Percentiles rank a stretch among this genome's conserved stretches.
These are phyloP conservation scores for Hericium erinaceus DNA, from an alignment of 768 basidiomycete species.

Conservation along the genomic window DNA sequence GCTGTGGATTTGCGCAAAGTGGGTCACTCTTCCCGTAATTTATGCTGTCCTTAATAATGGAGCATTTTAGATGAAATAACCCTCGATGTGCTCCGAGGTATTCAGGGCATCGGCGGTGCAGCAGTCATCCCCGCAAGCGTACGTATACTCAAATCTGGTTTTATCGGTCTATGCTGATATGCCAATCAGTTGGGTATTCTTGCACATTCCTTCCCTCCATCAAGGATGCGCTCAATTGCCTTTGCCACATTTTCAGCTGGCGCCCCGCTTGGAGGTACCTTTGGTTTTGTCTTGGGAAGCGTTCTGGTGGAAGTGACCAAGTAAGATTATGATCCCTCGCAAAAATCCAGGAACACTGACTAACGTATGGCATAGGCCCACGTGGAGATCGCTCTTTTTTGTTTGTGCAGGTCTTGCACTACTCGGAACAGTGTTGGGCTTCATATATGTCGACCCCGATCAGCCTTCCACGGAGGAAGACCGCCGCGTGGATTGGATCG, in stretches of 20 bases:
- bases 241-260: slow-evolving; percentile 83
- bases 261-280: slow-evolving; percentile 68
- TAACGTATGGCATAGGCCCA: slow-evolving; percentile 12
- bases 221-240: slow-evolving; percentile 58
- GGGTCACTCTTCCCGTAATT: slow-evolving; percentile 4
- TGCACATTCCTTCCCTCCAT: slow-evolving; percentile 67
- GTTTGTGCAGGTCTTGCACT: slow-evolving; percentile 48
- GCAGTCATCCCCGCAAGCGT: slow-evolving; percentile 69
- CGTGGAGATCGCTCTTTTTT: slow-evolving; percentile 66
- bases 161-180: background rate
- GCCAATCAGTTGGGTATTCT: slow-evolving; percentile 62
- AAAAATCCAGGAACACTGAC: background rate
- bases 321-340: background rate
- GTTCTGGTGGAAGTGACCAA: slow-evolving; percentile 36
- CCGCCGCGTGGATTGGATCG: slow-evolving; percentile 66
- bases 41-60: background rate
- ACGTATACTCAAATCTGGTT: slow-evolving; percentile 18
- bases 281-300: slow-evolving; percentile 66
- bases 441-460: slow-evolving; percentile 58
- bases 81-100: slow-evolving; percentile 62
- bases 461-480: slow-evolving; percentile 21
- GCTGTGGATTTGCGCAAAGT: slow-evolving; percentile 56
- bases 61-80: slow-evolving; percentile 39
- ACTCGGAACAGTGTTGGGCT: slow-evolving; percentile 41
- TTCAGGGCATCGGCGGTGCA: slow-evolving; percentile 76